phyloP scores from a whole-genome alignment of 306 rosid species.

The Sesbania bispinosa region DNA sequence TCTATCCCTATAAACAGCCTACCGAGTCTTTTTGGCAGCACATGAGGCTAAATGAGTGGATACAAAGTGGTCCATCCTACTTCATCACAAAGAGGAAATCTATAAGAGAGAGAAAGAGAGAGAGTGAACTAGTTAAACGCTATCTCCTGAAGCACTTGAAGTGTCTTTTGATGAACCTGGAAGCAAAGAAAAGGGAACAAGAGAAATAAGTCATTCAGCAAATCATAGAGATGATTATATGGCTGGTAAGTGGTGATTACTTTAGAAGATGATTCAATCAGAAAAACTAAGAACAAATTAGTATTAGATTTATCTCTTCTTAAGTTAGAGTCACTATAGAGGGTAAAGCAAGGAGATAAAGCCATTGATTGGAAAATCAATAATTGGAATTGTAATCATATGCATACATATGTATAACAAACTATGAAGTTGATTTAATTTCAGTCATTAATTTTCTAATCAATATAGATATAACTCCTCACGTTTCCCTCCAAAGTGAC shows the following conservation, averaged over 20 bases:
- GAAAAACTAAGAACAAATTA: not conserved
- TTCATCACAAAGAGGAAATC: not conserved
- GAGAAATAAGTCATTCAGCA: slow-evolving; percentile 3
- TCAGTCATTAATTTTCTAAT: too few relatives aligned
- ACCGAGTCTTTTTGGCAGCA: slow-evolving; percentile 19
- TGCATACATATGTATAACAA: too few relatives aligned
- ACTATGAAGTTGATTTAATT: too few relatives aligned
- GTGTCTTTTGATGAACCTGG: slow-evolving; percentile 92
- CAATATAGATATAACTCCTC: too few relatives aligned
- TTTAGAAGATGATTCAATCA: not conserved
- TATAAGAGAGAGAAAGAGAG: not conserved
- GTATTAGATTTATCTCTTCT: too few relatives aligned
- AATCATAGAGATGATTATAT: not conserved
- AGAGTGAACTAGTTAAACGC: slow-evolving; percentile 50
- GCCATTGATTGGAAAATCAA: too few relatives aligned
- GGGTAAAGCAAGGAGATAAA: too few relatives aligned
- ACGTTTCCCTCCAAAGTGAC: too few relatives aligned
- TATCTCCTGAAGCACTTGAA: slow-evolving; percentile 79
- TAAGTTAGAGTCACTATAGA: too few relatives aligned
- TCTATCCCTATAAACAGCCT: slow-evolving; percentile 23
- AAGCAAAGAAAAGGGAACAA: slow-evolving; percentile 24
- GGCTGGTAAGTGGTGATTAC: not conserved
- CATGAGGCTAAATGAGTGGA: not conserved
- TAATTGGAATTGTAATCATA: too few relatives aligned
- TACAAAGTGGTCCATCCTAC: slow-evolving; percentile 9